These are phyloP conservation scores for Talaromyces trachyspermus DNA, from an alignment of 495 filamentous ascomycete species.

Conservation along the genomic window DNA sequence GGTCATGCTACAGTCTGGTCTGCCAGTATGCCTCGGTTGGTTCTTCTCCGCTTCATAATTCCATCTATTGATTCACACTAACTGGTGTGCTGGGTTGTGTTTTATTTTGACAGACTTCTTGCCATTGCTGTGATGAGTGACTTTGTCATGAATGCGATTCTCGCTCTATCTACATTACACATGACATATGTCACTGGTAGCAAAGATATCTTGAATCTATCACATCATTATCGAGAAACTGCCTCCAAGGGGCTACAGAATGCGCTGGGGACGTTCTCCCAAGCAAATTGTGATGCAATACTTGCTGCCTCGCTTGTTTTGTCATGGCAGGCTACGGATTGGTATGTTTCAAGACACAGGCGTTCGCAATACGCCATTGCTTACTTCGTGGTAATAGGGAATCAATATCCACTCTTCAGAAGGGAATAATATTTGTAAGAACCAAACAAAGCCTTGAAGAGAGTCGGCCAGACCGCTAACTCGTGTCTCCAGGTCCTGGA, in stretches of 20 bases:
- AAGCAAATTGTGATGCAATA: slow-evolving; percentile 81
- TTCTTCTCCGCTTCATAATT: slow-evolving; percentile 11
- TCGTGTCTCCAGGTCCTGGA: slow-evolving; percentile 58
- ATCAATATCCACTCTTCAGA: slow-evolving; percentile 85
- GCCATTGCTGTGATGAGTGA: slow-evolving; percentile 68
- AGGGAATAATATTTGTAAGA: slow-evolving; percentile 79
- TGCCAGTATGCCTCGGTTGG: slow-evolving; percentile 84
- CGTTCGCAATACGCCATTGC: slow-evolving; percentile 21
- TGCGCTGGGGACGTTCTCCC: slow-evolving; percentile 78
- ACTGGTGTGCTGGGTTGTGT: too few species aligned
- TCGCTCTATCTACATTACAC: slow-evolving; percentile 87
- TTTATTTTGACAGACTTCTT: slow-evolving; percentile 64
- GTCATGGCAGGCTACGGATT: slow-evolving; percentile 95
- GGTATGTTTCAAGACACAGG: slow-evolving; percentile 54
- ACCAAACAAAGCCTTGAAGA: neutral
- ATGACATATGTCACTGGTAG: slow-evolving; percentile 80
- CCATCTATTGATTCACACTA: too few species aligned
- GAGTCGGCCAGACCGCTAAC: slow-evolving; percentile 24
- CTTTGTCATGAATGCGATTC: slow-evolving; percentile 88
- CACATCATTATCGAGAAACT: slow-evolving; percentile 74
- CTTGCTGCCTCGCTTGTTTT: slow-evolving; percentile 87
- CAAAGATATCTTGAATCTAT: slow-evolving; percentile 73
- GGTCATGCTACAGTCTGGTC: slow-evolving; percentile 86
- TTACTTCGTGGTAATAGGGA: slow-evolving; percentile 52
- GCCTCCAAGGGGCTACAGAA: slow-evolving; percentile 84